Conservation (phyloP, 2,329 filamentous ascomycete species). For the Mycocentrospora acerina region DNA sequence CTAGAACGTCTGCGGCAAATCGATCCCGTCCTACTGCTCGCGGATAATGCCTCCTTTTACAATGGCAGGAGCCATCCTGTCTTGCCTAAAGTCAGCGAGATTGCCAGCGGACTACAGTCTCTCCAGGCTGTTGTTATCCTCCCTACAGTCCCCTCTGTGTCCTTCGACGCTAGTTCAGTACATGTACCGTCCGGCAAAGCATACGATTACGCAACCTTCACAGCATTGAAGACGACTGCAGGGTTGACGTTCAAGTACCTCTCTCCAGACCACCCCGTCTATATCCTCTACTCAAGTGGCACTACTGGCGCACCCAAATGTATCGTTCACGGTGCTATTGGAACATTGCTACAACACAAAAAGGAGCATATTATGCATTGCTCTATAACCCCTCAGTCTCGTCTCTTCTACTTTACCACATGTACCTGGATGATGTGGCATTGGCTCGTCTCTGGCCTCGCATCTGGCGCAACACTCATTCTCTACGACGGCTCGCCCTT, state of each 20-base stretch:
- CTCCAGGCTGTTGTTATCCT: conserved; percentile 75
- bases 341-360: conserved; percentile 93
- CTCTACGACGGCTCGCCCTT: conserved; percentile 95
- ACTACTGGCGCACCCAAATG: conserved; percentile 88
- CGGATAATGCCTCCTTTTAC: conserved; percentile 85
- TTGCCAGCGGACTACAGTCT: conserved; percentile 66
- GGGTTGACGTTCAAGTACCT: conserved; percentile 69
- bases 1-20: conserved; percentile 86
- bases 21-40: conserved; percentile 76
- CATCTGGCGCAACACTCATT: conserved; percentile 78
- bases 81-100: conserved; percentile 74
- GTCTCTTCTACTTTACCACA: conserved; percentile 91
- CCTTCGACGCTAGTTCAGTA: conserved; percentile 44
- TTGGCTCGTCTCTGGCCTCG: conserved; percentile 86
- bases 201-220: conserved; percentile 41
- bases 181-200: conserved; percentile 37
- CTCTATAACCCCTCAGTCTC: conserved; percentile 70
- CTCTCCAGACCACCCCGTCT: conserved; percentile 82
- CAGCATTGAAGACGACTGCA: conserved; percentile 41
- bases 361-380: conserved; percentile 92
- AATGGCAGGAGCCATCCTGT: conserved; percentile 89
- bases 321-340: conserved; percentile 88
- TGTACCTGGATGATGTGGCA: conserved; percentile 99
- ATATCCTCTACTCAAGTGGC: conserved; percentile 90
- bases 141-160: conserved; percentile 57